These are phyloP conservation scores for Trametes versicolor DNA, from an alignment of 1,284 basidiomycete species.

Conservation along the genomic window DNA sequence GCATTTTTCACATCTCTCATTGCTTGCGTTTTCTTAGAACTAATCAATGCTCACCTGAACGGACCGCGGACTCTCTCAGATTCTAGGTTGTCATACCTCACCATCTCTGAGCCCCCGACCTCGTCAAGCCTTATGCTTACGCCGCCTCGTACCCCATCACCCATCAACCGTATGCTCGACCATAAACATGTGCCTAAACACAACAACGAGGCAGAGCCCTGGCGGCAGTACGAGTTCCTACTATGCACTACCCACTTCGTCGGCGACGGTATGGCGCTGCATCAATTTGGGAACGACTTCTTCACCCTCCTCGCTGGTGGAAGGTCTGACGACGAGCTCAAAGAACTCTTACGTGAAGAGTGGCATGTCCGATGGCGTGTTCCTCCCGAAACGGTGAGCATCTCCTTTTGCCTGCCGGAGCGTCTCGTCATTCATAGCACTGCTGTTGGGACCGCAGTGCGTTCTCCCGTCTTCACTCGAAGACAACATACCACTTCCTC, in stretches of 20 bases:
- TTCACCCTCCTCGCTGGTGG: constrained; percentile 64
- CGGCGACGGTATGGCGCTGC: constrained; percentile 84
- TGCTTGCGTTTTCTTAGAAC: constrained; percentile 48
- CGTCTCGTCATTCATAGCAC: constrained; percentile 12
- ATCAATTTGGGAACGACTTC: constrained; percentile 79
- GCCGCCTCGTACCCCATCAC: constrained; percentile 49
- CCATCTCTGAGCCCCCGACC: constrained; percentile 57
- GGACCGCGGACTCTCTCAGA: constrained; percentile 78
- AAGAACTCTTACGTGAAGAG: constrained; percentile 54
- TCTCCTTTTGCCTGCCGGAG: neutral
- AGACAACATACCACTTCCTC: constrained; percentile 56
- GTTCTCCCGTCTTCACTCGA: constrained; percentile 64
- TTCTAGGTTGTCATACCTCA: constrained; percentile 73
- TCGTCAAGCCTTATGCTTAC: constrained; percentile 42
- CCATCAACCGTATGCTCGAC: constrained; percentile 17
- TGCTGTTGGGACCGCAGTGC: constrained; percentile 29
- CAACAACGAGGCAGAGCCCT: constrained; percentile 22
- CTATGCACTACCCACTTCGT: constrained; percentile 79
- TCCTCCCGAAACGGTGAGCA: constrained; percentile 38
- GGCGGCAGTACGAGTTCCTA: constrained; percentile 60
- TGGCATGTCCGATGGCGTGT: constrained; percentile 54
- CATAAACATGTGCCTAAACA: constrained; percentile 4
- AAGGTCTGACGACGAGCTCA: constrained; percentile 53
- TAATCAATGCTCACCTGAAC: constrained; percentile 77
- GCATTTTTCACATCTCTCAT: neutral